These are phyloP conservation scores for Olyra latifolia DNA, from an alignment of 176 grass and related monocot species.

Conservation along the genomic window DNA sequence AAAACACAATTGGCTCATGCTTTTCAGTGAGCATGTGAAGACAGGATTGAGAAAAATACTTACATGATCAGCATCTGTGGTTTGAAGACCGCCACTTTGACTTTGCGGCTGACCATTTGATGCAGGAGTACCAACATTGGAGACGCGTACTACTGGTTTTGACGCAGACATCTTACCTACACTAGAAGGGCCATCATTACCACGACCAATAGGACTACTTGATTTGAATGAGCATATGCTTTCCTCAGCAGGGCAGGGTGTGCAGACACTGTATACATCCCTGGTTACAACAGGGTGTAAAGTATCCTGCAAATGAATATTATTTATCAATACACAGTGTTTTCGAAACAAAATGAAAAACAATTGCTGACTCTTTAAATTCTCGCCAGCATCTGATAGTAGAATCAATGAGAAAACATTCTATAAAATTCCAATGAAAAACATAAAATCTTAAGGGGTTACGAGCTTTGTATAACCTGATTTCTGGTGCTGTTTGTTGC, in stretches of 20 bases:
- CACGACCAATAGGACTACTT: slow-evolving; percentile 52
- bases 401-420: slow-evolving; percentile 24
- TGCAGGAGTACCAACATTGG: slow-evolving; percentile 44
- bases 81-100: slow-evolving; percentile 49
- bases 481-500: slow-evolving; percentile 34
- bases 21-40: slow-evolving; percentile 13
- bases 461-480: slow-evolving; percentile 46
- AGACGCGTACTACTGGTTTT: slow-evolving; percentile 56
- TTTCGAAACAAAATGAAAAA: not conserved
- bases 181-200: slow-evolving; percentile 48
- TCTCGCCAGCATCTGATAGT: slow-evolving; percentile 27
- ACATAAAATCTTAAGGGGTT: slow-evolving; percentile 24
- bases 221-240: slow-evolving; percentile 87
- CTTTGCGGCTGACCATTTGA: slow-evolving; percentile 45
- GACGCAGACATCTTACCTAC: slow-evolving; percentile 46
- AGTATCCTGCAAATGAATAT: slow-evolving; percentile 35
- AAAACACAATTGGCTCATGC: not conserved
- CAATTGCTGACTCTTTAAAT: not conserved
- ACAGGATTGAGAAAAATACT: slow-evolving; percentile 36
- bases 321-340: not conserved
- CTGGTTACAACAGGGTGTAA: slow-evolving; percentile 38
- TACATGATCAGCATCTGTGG: slow-evolving; percentile 58
- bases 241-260: slow-evolving; percentile 69
- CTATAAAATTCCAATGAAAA: slow-evolving; percentile 6
- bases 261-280: slow-evolving; percentile 54